These are phyloP conservation scores for Auxenochlorella protothecoides DNA, from an alignment of 139 green algal species.

Conservation along the genomic window DNA sequence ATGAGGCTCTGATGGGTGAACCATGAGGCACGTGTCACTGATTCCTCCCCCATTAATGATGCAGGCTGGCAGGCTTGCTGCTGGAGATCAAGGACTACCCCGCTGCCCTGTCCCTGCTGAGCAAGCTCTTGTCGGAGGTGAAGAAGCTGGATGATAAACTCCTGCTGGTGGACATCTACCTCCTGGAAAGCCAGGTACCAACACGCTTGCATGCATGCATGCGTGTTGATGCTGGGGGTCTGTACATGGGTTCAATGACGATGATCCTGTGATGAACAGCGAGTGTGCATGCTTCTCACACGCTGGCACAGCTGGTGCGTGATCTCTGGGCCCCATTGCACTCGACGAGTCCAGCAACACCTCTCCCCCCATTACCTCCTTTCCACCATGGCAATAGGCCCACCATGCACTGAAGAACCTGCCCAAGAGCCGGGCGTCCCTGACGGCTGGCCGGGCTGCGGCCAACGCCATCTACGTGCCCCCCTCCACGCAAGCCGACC, in stretches of 20 bases:
- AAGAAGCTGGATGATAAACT: slow-evolving; percentile 98
- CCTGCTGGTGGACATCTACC: slow-evolving; percentile 95
- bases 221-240: neutral
- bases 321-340: too few relatives aligned
- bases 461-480: slow-evolving; percentile 97
- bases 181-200: slow-evolving; percentile 73
- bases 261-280: too few relatives aligned
- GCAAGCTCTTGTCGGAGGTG: slow-evolving; percentile 82
- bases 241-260: too few relatives aligned
- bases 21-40: too few relatives aligned
- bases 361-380: too few relatives aligned
- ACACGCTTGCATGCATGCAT: neutral
- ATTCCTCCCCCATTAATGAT: neutral
- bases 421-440: slow-evolving; percentile 82
- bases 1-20: too few relatives aligned
- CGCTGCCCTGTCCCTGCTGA: slow-evolving; percentile 65
- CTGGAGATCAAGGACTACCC: slow-evolving; percentile 72
- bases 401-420: slow-evolving; percentile 86
- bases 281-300: too few relatives aligned
- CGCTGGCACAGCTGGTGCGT: too few relatives aligned
- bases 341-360: too few relatives aligned
- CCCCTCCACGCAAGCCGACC: slow-evolving; percentile 65
- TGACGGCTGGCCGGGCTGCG: slow-evolving; percentile 89
- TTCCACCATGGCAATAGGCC: slow-evolving; percentile 18
- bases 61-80: slow-evolving; percentile 66